phyloP scores from a whole-genome alignment of 164 flowering plant species.

The Magnolia officinalis region DNA sequence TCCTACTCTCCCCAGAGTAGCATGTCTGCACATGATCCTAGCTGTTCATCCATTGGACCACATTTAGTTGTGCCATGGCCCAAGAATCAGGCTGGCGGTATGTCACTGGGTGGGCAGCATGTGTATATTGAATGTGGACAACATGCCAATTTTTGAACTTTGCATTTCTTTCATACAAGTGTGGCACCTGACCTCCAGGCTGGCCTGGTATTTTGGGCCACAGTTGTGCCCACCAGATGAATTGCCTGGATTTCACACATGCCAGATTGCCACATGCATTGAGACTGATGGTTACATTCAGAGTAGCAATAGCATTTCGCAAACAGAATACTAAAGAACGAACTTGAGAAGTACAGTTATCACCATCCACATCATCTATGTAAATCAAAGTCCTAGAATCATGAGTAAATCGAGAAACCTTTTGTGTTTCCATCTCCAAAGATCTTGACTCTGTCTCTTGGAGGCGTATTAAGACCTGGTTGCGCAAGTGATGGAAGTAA shows the following conservation, averaged over 20 bases:
- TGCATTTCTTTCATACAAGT: neutral
- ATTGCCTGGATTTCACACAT: neutral
- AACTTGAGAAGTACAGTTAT: neutral
- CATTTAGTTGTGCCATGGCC: neutral
- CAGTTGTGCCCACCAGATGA: neutral
- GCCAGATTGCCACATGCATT: neutral
- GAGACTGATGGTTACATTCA: neutral
- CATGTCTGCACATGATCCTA: too few relatives aligned
- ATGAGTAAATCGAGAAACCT: constrained; percentile 36
- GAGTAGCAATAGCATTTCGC: neutral
- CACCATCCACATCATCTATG: neutral
- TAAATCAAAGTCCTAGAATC: neutral
- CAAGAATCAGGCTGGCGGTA: neutral
- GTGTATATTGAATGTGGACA: neutral
- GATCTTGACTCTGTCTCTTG: constrained; percentile 62
- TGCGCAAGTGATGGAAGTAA: constrained; percentile 83
- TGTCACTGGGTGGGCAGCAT: too few relatives aligned
- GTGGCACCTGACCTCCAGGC: neutral
- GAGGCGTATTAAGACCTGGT: constrained; percentile 59
- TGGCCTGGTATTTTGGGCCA: neutral
- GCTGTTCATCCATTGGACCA: too few relatives aligned
- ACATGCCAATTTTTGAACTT: neutral
- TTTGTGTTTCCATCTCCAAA: constrained; percentile 77
- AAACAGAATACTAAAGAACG: too few relatives aligned
- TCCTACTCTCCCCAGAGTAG: neutral